Conservation (phyloP, 371 early-diverging fungal genomes). For the Apophysomyces sp. region DNA sequence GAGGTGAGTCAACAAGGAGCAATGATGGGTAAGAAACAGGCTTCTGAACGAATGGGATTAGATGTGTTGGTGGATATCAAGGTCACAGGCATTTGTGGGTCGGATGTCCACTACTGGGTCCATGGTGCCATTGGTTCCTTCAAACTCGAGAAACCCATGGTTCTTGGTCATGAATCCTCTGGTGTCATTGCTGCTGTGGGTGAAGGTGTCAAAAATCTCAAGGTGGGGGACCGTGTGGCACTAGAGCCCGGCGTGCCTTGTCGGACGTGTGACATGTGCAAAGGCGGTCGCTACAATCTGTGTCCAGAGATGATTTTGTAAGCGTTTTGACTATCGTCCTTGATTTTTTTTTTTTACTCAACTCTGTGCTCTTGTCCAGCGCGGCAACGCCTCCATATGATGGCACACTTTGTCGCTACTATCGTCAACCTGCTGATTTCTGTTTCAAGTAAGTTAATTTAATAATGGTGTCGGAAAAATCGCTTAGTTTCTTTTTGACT, state of each 20-base stretch:
- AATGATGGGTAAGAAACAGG: too few species aligned
- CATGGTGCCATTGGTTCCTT: constrained; percentile 51
- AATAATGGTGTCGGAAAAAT: too few species aligned
- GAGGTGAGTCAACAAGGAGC: constrained; percentile 23
- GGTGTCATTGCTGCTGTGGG: constrained; percentile 66
- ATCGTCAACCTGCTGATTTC: constrained; percentile 51
- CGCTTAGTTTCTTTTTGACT: constrained; percentile 8
- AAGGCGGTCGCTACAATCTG: constrained; percentile 44
- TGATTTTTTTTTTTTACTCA: not conserved
- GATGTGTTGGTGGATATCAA: constrained; percentile 50
- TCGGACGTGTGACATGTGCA: constrained; percentile 57
- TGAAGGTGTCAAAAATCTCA: constrained; percentile 45
- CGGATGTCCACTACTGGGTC: constrained; percentile 53
- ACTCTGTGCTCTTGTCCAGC: constrained; percentile 7
- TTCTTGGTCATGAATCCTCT: constrained; percentile 82
- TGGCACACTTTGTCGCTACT: constrained; percentile 51
- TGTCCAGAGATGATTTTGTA: constrained; percentile 51
- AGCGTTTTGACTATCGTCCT: not conserved
- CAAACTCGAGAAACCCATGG: constrained; percentile 52
- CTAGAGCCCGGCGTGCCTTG: constrained; percentile 68
- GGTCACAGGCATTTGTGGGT: constrained; percentile 53
- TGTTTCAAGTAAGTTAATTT: constrained; percentile 49
- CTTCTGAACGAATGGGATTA: not conserved
- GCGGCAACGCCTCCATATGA: constrained; percentile 57
- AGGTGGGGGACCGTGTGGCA: constrained; percentile 73